phyloP scores from a whole-genome alignment of 768 basidiomycete species.

The Leccinum sublutescens region DNA sequence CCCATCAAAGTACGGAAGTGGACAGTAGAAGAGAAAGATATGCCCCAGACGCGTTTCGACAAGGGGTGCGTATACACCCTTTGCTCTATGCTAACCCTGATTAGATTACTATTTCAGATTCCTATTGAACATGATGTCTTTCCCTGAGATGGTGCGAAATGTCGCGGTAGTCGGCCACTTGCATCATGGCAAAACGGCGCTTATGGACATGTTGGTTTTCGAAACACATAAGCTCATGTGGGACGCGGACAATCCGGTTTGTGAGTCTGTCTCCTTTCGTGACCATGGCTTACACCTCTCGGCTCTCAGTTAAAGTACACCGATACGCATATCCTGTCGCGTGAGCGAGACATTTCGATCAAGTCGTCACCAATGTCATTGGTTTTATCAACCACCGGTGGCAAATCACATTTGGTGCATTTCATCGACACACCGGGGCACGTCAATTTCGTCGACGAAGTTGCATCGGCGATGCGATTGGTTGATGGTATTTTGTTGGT shows the following conservation, averaged over 20 bases:
- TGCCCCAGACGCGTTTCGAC: constrained; percentile 97
- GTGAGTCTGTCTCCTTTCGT: constrained; percentile 28
- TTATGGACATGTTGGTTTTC: constrained; percentile 96
- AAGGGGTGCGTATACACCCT: constrained; percentile 64
- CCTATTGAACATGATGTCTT: constrained; percentile 84
- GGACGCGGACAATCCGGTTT: constrained; percentile 87
- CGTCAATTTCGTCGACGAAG: constrained; percentile 98
- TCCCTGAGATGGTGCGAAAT: constrained; percentile 94
- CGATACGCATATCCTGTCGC: constrained; percentile 88
- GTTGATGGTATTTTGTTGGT: constrained; percentile 91
- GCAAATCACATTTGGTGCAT: constrained; percentile 93
- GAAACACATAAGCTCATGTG: constrained; percentile 95
- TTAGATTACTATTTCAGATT: constrained; percentile 54
- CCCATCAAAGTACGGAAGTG: constrained; percentile 95
- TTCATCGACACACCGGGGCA: constrained; percentile 97
- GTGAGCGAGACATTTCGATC: constrained; percentile 88
- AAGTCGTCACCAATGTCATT: constrained; percentile 98
- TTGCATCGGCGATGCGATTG: constrained; percentile 81
- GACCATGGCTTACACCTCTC: constrained; percentile 22
- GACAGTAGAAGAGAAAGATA: constrained; percentile 91
- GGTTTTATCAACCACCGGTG: constrained; percentile 75
- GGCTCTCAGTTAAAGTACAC: constrained; percentile 81
- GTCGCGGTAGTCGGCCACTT: constrained; percentile 95
- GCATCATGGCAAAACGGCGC: constrained; percentile 96
- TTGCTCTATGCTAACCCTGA: constrained; percentile 4